phyloP scores from a whole-genome alignment of 352 stramenopile species.

The Discostella stelligera region DNA sequence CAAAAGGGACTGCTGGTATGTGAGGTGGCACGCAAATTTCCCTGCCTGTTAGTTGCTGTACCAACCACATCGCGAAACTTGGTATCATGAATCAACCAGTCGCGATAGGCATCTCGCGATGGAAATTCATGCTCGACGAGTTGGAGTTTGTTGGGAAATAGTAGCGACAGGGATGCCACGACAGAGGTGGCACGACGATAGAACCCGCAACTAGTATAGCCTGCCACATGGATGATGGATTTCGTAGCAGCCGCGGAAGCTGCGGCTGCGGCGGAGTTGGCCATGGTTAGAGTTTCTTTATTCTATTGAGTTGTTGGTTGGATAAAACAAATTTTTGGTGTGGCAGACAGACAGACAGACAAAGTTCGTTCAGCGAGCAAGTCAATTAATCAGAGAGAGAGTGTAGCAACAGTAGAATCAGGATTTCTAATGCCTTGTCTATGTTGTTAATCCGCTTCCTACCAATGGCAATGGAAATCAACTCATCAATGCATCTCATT shows the following conservation, averaged over 20 bases:
- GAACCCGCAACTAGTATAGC: slow-evolving; percentile 61
- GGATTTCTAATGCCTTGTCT: too few species aligned
- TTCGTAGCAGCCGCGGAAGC: slow-evolving; percentile 5
- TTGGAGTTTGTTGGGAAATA: slow-evolving; percentile 72
- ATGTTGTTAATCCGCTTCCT: too few species aligned
- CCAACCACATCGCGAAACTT: slow-evolving; percentile 60
- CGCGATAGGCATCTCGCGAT: slow-evolving; percentile 61
- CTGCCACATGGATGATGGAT: slow-evolving; percentile 44
- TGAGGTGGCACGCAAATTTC: slow-evolving; percentile 24
- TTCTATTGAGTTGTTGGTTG: background rate
- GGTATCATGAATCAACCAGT: slow-evolving; percentile 67
- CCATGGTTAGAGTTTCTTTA: slow-evolving; percentile 1
- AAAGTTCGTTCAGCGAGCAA: too few species aligned
- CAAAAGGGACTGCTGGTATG: slow-evolving; percentile 65
- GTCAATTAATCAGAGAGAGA: too few species aligned
- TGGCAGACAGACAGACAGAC: too few species aligned
- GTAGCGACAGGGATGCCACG: slow-evolving; percentile 66
- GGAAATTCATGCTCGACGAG: slow-evolving; percentile 72
- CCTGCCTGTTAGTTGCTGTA: slow-evolving; percentile 16
- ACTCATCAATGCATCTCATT: too few species aligned
- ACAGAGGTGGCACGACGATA: slow-evolving; percentile 65
- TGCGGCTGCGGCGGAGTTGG: slow-evolving; percentile 16
- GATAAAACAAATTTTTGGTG: too few species aligned
- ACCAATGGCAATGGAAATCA: too few species aligned
- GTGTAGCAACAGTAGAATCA: too few species aligned